Evolutionary conservation across 1,139 yeast genomes (phyloP).

Genomic region (Sugiyamaella neomexicana): DNA sequence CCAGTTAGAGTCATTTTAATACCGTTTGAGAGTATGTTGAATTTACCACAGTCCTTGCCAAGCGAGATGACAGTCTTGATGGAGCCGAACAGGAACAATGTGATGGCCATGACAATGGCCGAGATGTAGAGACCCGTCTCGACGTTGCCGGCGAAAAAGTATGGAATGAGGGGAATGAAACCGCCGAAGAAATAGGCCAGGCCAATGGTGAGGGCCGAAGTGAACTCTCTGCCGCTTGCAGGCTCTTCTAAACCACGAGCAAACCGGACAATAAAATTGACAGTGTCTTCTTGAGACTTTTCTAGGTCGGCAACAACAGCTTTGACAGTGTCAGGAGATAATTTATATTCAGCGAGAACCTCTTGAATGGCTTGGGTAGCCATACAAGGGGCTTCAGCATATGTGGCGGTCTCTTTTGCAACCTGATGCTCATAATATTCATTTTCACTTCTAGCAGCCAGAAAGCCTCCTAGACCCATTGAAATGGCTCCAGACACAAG

Average conservation of each 20-base stretch:
- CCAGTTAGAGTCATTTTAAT: conserved; percentile 90
- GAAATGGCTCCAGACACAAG: conserved; percentile 81
- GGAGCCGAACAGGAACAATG: conserved; percentile 85
- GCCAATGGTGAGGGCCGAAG: conserved; percentile 77
- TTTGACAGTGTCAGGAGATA: conserved; percentile 62
- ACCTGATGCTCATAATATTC: conserved; percentile 56
- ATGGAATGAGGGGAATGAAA: conserved; percentile 75
- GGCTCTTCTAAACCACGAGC: conserved; percentile 82
- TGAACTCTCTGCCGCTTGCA: conserved; percentile 72
- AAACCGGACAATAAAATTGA: conserved; percentile 69
- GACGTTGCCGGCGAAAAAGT: conserved; percentile 73
- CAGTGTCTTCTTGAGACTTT: conserved; percentile 57
- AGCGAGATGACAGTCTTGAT: conserved; percentile 81
- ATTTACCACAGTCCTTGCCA: conserved; percentile 68
- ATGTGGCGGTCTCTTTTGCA: conserved; percentile 60
- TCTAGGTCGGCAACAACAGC: conserved; percentile 64
- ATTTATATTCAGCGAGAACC: conserved; percentile 65
- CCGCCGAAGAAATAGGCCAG: conserved; percentile 76
- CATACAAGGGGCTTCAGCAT: conserved; percentile 54
- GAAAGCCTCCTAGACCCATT: conserved; percentile 82
- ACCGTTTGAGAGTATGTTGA: conserved; percentile 72
- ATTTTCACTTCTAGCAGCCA: conserved; percentile 75
- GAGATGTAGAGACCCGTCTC: conserved; percentile 74
- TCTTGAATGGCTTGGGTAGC: conserved; percentile 61
- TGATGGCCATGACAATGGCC: conserved; percentile 77